phyloP scores from a whole-genome alignment of 108 stramenopile species.

The Stephanodiscus triporus region DNA sequence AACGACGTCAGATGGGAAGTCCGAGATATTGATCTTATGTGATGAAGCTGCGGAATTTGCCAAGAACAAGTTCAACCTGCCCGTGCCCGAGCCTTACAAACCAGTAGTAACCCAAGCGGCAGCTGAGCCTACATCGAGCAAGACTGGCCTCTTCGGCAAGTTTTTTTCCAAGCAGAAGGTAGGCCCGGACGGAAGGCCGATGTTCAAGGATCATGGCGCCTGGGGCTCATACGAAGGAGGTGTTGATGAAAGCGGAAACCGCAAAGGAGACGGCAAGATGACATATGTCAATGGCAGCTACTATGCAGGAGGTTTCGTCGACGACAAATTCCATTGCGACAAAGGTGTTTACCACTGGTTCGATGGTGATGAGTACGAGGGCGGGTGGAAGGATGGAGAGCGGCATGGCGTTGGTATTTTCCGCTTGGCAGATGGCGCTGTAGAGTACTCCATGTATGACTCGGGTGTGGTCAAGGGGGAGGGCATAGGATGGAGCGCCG shows the following conservation, averaged over 20 bases:
- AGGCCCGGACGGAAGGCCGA: slow-evolving; percentile 8
- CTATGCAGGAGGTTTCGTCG: slow-evolving; percentile 22
- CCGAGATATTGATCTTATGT: no score
- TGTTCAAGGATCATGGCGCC: slow-evolving; percentile 25
- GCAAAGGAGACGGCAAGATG: slow-evolving; percentile 30
- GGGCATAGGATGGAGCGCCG: background rate
- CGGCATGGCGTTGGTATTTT: background rate
- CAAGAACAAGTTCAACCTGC: slow-evolving; percentile 29
- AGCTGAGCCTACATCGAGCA: background rate
- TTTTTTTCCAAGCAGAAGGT: background rate
- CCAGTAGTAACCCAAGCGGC: background rate
- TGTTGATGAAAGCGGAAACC: slow-evolving; percentile 21
- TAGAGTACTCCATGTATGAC: background rate
- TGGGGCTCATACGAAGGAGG: slow-evolving; percentile 29
- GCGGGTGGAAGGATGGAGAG: background rate
- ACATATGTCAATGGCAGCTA: slow-evolving; percentile 10
- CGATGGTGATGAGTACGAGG: background rate
- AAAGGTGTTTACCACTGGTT: slow-evolving; percentile 11
- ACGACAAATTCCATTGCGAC: slow-evolving; percentile 22
- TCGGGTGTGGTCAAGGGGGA: background rate
- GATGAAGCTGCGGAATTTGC: slow-evolving; percentile 27
- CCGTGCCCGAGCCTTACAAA: slow-evolving; percentile 22
- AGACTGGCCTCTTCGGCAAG: background rate
- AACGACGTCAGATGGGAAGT: no score
- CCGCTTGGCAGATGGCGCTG: background rate